phyloP scores from a whole-genome alignment of 257 asterid genomes.

The Gynochthodes officinalis region DNA sequence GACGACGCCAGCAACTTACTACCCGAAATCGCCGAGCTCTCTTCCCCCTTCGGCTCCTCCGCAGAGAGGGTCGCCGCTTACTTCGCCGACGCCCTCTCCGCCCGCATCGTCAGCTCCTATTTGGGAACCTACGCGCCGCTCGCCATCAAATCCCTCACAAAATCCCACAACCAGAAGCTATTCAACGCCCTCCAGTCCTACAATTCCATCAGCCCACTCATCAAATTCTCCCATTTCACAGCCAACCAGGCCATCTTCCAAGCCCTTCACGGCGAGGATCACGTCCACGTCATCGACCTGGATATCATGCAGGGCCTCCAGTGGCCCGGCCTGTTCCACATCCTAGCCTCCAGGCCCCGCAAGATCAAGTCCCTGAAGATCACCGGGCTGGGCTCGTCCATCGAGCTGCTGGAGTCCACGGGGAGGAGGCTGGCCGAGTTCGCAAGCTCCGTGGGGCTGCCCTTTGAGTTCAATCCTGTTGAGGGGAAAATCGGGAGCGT shows the following conservation, averaged over 20 bases:
- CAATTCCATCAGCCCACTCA: constrained; percentile 69
- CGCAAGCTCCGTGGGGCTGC: constrained; percentile 60
- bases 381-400: constrained; percentile 78
- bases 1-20: constrained; percentile 61
- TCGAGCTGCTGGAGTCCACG: constrained; percentile 56
- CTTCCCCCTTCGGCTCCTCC: constrained; percentile 89
- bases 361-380: constrained; percentile 51
- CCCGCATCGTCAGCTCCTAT: constrained; percentile 66
- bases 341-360: constrained; percentile 60
- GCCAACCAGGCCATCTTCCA: constrained; percentile 90
- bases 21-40: constrained; percentile 80
- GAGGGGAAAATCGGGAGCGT: constrained; percentile 71
- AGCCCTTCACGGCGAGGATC: constrained; percentile 74
- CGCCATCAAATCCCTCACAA: constrained; percentile 23
- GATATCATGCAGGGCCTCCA: constrained; percentile 98
- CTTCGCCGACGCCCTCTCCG: constrained; percentile 81
- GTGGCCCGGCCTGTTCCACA: constrained; percentile 94
- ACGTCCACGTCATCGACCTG: constrained; percentile 89
- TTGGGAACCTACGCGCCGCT: constrained; percentile 65
- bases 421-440: constrained; percentile 74
- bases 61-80: constrained; percentile 93
- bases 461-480: constrained; percentile 64
- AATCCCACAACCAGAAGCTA: constrained; percentile 53
- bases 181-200: constrained; percentile 70
- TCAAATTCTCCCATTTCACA: constrained; percentile 92